phyloP scores from a whole-genome alignment of 2,329 filamentous ascomycete species.

The Cladosporium sp. region DNA sequence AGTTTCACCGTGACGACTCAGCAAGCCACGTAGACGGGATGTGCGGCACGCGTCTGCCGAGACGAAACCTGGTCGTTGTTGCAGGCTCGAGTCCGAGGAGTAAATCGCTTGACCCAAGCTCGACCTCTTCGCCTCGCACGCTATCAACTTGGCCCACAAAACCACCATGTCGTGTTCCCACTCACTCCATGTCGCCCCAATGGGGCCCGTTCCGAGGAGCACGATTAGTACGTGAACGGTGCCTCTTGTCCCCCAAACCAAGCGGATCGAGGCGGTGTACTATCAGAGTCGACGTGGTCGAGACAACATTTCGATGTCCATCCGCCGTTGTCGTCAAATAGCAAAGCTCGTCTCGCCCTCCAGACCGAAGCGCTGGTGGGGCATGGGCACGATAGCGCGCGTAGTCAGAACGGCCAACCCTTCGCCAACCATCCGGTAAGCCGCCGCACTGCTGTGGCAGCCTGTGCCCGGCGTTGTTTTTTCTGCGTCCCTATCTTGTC shows the following conservation, averaged over 20 bases:
- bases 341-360: not conserved
- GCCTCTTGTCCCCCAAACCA: not conserved
- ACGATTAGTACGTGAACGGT: constrained; percentile 1
- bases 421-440: no score
- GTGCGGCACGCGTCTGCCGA: not conserved
- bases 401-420: no score
- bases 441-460: not conserved
- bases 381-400: not conserved
- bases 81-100: not conserved
- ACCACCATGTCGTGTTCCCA: not conserved
- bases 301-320: not conserved
- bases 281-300: not conserved
- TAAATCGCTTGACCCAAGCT: constrained; percentile 8
- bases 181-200: constrained; percentile 7
- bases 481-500: constrained; percentile 12
- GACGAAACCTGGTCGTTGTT: not conserved
- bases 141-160: not conserved
- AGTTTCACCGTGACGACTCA: constrained; percentile 4
- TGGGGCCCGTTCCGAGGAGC: constrained; percentile 4
- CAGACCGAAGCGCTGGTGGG: not conserved
- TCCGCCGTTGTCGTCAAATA: not conserved
- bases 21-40: constrained; percentile 3
- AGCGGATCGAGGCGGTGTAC: not conserved
- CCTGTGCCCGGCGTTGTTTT: not conserved
- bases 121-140: not conserved